Base-by-base conservation (phyloP, 2,329 filamentous ascomycete genomes). In the Westerdykella aurantiaca region DNA sequence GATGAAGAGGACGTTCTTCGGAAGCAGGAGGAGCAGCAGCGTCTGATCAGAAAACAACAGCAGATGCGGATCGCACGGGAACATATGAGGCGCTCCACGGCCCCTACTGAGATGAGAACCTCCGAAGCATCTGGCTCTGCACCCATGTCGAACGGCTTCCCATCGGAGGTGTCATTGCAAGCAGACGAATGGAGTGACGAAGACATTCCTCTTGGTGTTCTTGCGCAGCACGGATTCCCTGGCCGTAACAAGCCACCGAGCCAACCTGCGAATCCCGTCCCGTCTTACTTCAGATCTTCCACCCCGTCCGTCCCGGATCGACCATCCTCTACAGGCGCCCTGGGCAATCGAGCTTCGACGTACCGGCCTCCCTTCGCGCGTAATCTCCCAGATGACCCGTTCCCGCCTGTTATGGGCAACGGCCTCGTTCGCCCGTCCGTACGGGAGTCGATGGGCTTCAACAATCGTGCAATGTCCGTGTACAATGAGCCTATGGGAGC, bases 131-230 rank as follows among this genome's bases (percentile, higher is more conserved):
- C 14, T n/a, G 29, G 29, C n/a, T n/a, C n/a, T 21, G 56, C 58
- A 7, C 53, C 61, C 13, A 41, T 52, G 25, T 43, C 47, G 31
- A 62, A 53, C 49, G 62, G 61, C 9, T 67, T 66, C 40, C 63
- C 63, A 7, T 64, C 64, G 0, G 63, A 66, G 39, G 58, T 55
- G 4, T 67, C 62, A 4, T 48, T 63, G 42, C 55, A 66, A 42
- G 61, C 63, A 12, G 62, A 64, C 38, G 58, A 67, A 38, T 67
- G 63, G 64, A 57, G 60, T 39, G 63, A 68, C 13, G 66, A 68
- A 39, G 65, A 69, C 38, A 53, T 68, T 18, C 66, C 66, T 22
- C 50, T 69, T 10, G 66, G 62, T n/a, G 64, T 69, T 31, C 58
- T 69, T 16, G 55, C 54, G 11, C 58, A 62, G 25, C 66, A 69